Evolutionary conservation across 441 rosid species (phyloP), one percentile per base, ranked within the genome.

Genomic region (Arabidopsis lyrata): DNA sequence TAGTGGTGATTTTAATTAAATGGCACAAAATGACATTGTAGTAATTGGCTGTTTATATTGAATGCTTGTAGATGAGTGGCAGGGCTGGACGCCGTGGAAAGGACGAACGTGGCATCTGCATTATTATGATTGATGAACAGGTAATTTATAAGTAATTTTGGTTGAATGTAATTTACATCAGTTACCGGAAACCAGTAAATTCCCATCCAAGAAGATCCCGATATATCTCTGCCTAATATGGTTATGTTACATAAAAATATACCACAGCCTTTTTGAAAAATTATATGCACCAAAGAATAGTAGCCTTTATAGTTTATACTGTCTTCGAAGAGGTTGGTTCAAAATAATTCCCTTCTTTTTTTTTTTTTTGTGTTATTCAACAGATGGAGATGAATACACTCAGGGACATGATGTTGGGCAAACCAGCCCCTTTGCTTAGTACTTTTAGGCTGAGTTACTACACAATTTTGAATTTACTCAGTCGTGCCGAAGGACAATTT

Each of bases 21-120:
- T 49, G 18, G 5, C 45, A 39, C 9, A 24, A 44, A 24, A 41
- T 54, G 55, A 49, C 31, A 45, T 22, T 68, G 47, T 62, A 5
- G 65, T 61, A 41, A 78, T 68, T 60, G 2, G 49, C 48, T 83
- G 29, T 11, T 56, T 54, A 64, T 29, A 48, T 64, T 78, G 50
- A 63, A 70, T 77, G 66, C 59, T 44, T 81, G 72, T 75, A 92
- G 99, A 95, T 95, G 99, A 92, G 99, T 66, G 98, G 99, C 79
- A 86, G 98, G 77, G 99, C 99, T 80, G 99, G 98, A 75, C 97
- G 99, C 14, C 98, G 99, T 78, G 98, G 98, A 78, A 95, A 92
- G 80, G 99, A 92, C 53, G 96, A 90, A 42, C 97, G 96, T 32
- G 99, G 98, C 32, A 92, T 95, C 66, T 95, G 98, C 83, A 89